Evolutionary conservation across 305 asterid species (phyloP), one percentile per base, ranked within the genome.

Genomic region (Salvia sclarea): DNA sequence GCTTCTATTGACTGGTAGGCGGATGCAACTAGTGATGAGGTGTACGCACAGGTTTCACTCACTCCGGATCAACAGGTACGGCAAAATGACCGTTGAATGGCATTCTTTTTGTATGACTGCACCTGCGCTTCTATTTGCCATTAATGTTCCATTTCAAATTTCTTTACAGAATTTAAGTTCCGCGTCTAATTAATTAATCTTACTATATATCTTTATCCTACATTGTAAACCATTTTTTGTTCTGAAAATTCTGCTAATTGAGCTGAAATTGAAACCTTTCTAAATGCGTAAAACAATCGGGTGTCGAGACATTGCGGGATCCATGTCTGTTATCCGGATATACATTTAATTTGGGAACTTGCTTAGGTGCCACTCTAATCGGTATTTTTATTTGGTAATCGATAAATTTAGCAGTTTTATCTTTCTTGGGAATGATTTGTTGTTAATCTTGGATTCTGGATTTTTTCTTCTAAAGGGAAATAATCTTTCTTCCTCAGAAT

Each of bases 21-120:
- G 40, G 98, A 91, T 74, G 75, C 91, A 17, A 82, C 82, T 53
- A 86, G 79, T 64, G 98, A 95, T 56, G 99, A 94, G 79, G 96
- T 95, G 58, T 91, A 84, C 72, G 96, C 97, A 0, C 96, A 89
- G 64, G 96, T 95, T 37, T 89, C 94, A 4, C 85, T 95, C 14
- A 73, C 89, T 72, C 87, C 87, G 37, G 99, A 95, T 83, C 85
- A 82, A 71, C 86, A 80, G 92, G 99, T 89, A 78, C 35, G 69
- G 68, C 40, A 40, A 58, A 7, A 30, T 70, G 65, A 12, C 16
- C 44, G 48, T 65, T 57, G 54, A 33, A 40, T 60, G 22, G 53
- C 71, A 66, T 73, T 44, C 50, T n/a, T n/a, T 14, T 35, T 64
- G 50, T 14, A 6, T 41, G 55, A 10, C 61, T 68, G 64, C 61